Conservation (phyloP, 805 yeast genomes). For the Lipomyces sp. region DNA sequence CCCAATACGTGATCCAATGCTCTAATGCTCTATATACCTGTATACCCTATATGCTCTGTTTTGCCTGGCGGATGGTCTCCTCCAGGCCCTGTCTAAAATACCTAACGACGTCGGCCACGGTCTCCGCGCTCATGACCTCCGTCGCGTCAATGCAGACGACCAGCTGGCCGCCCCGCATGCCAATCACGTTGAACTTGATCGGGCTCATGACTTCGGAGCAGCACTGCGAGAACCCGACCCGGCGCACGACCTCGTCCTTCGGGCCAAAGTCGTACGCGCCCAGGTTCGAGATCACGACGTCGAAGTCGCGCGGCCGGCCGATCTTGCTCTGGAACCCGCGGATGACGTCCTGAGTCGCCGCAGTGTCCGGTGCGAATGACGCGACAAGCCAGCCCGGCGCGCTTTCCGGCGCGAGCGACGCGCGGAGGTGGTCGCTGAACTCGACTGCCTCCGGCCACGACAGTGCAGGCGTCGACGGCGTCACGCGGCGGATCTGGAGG, state of each 20-base stretch:
- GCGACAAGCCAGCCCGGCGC: conserved; percentile 2
- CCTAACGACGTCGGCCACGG: background rate
- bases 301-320: background rate
- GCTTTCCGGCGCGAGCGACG: background rate
- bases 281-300: conserved; percentile 2
- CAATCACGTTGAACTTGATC: conserved; percentile 2
- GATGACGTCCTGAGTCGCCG: background rate
- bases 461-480: background rate
- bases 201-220: background rate
- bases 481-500: background rate
- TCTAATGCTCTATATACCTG: no score
- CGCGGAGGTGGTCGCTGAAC: background rate
- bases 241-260: background rate
- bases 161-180: background rate
- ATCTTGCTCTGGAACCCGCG: background rate
- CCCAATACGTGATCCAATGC: no score
- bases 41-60: no score
- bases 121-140: background rate
- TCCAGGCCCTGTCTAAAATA: background rate
- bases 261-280: background rate
- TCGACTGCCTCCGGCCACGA: background rate
- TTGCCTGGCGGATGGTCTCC: no score
- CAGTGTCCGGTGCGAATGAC: background rate
- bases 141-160: background rate
- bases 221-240: conserved; percentile 2